Evolutionary conservation across 2,329 filamentous ascomycete species (phyloP), one percentile per base, ranked within the genome.

Genomic region (Penicillium expansum): DNA sequence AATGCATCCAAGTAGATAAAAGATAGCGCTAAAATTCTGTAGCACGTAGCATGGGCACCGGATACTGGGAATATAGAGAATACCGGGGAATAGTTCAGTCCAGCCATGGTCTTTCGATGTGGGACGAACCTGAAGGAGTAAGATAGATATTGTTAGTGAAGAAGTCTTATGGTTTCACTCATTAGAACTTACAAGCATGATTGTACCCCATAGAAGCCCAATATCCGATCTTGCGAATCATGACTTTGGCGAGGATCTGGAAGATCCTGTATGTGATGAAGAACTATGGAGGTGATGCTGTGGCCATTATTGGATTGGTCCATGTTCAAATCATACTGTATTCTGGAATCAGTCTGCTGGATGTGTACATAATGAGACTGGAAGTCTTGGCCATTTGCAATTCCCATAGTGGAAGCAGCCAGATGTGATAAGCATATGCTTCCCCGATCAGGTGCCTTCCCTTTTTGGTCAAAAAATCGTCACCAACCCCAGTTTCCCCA

Each of bases 181-280:
- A 24, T 24, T n/a, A 27, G n/a, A n/a, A n/a, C n/a, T n/a, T n/a
- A n/a, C n/a, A n/a, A n/a, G n/a, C n/a, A n/a, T n/a, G n/a, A n/a
- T n/a, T n/a, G n/a, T n/a, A n/a, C n/a, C n/a, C n/a, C n/a, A n/a
- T n/a, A n/a, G n/a, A n/a, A n/a, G n/a, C n/a, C 24, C 6, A 4
- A 4, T 6, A 6, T 68, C 89, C 88, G 49, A 91, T 66, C 66
- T 84, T 85, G 35, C 88, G 85, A 48, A 88, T 80, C 33, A 90
- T 72, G 41, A 91, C 76, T 0, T 88, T 91, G 2, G 87, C 87
- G 0, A 87, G 87, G 0, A 87, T 85, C 68, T 92, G 88, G 60
- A 90, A 87, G 49, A 89, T 51, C 59, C 88, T 82, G 70, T 91
- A 92, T 1, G 87, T 83, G 62, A 89, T 80, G 78, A 91, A 91